Conservation (phyloP, 176 grass and related monocot species). For the Hordeum marinum region DNA sequence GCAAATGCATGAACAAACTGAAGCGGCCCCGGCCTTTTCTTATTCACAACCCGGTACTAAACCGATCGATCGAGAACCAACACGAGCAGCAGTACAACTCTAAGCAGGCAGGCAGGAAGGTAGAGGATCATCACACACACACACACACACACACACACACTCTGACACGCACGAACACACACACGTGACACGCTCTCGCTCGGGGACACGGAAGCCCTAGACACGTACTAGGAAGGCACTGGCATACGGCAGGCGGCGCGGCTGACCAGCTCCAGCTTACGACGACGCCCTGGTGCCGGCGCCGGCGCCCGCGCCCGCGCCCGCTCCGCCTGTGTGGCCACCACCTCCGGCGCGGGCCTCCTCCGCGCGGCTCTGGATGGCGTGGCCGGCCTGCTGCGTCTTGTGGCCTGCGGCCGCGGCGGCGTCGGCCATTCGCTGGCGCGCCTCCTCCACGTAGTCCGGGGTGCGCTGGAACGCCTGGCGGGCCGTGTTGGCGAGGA, state of each 20-base stretch:
- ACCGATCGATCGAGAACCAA: not conserved
- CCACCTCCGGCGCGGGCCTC: not conserved
- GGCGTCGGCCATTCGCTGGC: slow-evolving; percentile 57
- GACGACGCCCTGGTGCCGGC: slow-evolving; percentile 23
- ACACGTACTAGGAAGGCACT: not conserved
- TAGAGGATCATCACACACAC: too few species aligned
- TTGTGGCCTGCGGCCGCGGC: slow-evolving; percentile 54
- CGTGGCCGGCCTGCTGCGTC: slow-evolving; percentile 41
- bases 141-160: too few species aligned
- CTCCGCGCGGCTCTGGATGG: slow-evolving; percentile 62
- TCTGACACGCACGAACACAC: not conserved
- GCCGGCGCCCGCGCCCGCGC: too few species aligned
- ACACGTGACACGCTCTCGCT: not conserved
- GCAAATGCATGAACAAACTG: too few species aligned
- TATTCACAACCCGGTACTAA: slow-evolving; percentile 10
- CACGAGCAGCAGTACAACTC: too few species aligned
- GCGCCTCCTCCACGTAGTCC: slow-evolving; percentile 65
- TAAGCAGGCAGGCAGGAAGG: too few species aligned
- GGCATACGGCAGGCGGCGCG: not conserved
- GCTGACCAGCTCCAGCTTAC: not conserved
- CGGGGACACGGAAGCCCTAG: not conserved
- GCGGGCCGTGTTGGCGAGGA: slow-evolving; percentile 42
- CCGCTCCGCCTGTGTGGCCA: not conserved
- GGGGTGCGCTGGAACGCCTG: slow-evolving; percentile 47
- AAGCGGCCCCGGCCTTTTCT: not conserved